A percentile compares a stretch with the other conserved stretches of the same genome.
Conservation (phyloP, 306 rosid genomes). For the Nissolia schottii region DNA sequence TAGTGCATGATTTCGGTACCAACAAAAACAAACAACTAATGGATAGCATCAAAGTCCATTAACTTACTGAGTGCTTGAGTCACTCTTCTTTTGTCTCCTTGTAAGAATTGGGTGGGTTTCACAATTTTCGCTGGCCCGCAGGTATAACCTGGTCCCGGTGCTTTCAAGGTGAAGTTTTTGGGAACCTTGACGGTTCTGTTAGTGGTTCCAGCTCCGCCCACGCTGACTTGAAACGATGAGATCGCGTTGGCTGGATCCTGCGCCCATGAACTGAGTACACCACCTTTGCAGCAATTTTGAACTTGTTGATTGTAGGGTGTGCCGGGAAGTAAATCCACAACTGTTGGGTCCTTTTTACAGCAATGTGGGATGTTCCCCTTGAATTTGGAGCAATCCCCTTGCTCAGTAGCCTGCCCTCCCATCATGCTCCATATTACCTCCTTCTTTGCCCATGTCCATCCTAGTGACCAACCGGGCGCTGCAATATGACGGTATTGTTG, state of each 20-base stretch:
- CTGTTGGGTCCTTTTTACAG: constrained; percentile 63
- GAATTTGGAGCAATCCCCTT: constrained; percentile 85
- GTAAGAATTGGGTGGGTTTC: constrained; percentile 45
- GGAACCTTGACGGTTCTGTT: constrained; percentile 65
- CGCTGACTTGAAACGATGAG: constrained; percentile 74
- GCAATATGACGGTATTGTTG: constrained; percentile 77
- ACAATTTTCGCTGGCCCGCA: constrained; percentile 62
- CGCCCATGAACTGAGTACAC: constrained; percentile 72
- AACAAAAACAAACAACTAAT: background rate
- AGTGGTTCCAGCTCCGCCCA: constrained; percentile 68
- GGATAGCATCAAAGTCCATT: background rate
- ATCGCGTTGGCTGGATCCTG: constrained; percentile 66
- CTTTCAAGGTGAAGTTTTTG: constrained; percentile 60
- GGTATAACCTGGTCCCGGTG: constrained; percentile 91
- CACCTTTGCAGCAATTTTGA: constrained; percentile 89
- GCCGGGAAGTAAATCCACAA: constrained; percentile 82
- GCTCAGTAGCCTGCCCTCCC: constrained; percentile 80
- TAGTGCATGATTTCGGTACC: background rate
- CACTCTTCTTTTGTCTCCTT: constrained; percentile 68
- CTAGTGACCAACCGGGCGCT: constrained; percentile 77
- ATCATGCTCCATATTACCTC: constrained; percentile 80
- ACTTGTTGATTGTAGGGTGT: constrained; percentile 76
- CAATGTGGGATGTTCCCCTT: constrained; percentile 59
- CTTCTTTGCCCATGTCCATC: constrained; percentile 88
- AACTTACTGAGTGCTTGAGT: constrained; percentile 86